Evolutionary conservation across 176 grass and related monocot genomes (phyloP).

Genomic region (Musa schizocarpa): DNA sequence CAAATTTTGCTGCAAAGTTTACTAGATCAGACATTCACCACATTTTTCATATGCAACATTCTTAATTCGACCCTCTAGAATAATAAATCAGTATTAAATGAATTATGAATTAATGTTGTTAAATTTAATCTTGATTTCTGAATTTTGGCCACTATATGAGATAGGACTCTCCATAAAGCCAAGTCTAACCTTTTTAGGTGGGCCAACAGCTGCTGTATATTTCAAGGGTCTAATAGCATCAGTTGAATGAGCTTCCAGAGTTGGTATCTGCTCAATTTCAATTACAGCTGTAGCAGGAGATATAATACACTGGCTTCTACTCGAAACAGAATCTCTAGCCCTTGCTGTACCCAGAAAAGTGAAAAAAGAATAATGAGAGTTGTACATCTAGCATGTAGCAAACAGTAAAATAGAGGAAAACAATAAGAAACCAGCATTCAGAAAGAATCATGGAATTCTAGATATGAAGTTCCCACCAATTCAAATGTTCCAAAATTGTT

Average conservation of each 20-base stretch:
- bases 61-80: neutral
- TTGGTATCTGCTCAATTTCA: conserved; percentile 1
- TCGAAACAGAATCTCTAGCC: conserved; percentile 13
- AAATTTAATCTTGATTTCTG: neutral
- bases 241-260: conserved; percentile 3
- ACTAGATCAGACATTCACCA: neutral
- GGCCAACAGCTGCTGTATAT: conserved; percentile 4
- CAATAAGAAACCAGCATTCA: neutral
- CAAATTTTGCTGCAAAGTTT: neutral
- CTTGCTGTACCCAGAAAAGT: conserved; percentile 5
- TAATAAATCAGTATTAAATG: neutral
- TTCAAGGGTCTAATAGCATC: conserved; percentile 12
- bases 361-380: neutral
- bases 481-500: conserved; percentile 1
- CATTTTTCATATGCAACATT: neutral
- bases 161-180: neutral
- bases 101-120: neutral
- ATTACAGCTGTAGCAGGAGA: conserved; percentile 8
- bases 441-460: neutral
- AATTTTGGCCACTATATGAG: neutral
- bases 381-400: neutral
- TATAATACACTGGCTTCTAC: neutral
- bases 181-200: conserved; percentile 14
- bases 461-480: neutral
- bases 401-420: neutral